Base-by-base conservation (phyloP, 208 protist species). In the Acanthamoeba lugdunensis region DNA sequence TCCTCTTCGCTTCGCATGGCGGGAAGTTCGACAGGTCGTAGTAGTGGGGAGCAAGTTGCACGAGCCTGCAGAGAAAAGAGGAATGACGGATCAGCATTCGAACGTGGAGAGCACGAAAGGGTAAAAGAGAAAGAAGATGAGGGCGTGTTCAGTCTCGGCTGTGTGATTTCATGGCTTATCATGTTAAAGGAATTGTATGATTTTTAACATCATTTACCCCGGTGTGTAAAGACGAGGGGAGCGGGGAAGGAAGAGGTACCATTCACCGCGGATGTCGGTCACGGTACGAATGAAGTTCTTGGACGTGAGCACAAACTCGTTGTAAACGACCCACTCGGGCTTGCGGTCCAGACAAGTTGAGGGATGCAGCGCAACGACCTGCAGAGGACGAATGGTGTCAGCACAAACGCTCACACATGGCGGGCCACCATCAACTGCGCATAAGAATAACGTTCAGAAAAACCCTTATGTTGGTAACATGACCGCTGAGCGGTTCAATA, bases 241-340 rank as follows among this genome's bases (percentile, higher is more conserved):
- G 37, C 37, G 37, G 37, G 37, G 37, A 41, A 50, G 98, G 28
- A 3, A 25, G 8, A 75, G 9, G 37, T 91, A 94, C 98, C 98
- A 99, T 58, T 99, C 98, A 54, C 98, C 97, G 30, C 98, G 97
- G 50, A 99, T 94, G 9, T 98, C 97, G 0, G 98, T 99, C 1
- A 99, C 97, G 23, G 98, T 99, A 84, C 99, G 96, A 85, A 99
- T 99, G 97, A 99, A 99, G 50, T 98, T 97, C 91, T 97, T 96
- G 58, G 95, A 96, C 8, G 98, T 98, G 56, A 98, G 96, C 16
- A 99, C 98, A 94, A 99, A 98, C 95, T 99, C 98, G 95, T 99
- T 98, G 95, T 99, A 99, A 3, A 99, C 95, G 11, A 98, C 97
- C 97, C 98, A 99, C 94, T 99, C 98, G n/a, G 98, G 98, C 84